phyloP scores from a whole-genome alignment of 2,329 filamentous ascomycete genomes.

The Falciphora oryzae region DNA sequence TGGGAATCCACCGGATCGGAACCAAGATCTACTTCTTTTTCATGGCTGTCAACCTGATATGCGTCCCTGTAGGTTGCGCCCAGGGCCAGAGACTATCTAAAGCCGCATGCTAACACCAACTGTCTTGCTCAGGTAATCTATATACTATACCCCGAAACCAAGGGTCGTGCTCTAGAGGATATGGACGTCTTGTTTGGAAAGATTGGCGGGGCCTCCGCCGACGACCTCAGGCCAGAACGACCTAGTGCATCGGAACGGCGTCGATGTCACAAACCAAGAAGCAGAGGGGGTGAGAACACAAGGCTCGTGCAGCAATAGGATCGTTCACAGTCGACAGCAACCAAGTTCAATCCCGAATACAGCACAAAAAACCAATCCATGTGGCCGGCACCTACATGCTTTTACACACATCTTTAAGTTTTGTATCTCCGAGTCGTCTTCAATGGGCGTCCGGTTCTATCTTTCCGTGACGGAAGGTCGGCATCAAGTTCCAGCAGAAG shows the following conservation, averaged over 20 bases:
- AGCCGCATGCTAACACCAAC: neutral
- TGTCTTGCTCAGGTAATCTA: constrained; percentile 30
- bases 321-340: neutral
- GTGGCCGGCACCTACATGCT: too few relatives aligned
- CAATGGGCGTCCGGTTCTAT: too few relatives aligned
- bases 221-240: neutral
- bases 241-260: too few relatives aligned
- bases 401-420: too few relatives aligned
- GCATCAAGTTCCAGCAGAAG: too few relatives aligned
- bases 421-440: too few relatives aligned
- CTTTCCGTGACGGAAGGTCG: too few relatives aligned
- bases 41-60: constrained; percentile 44
- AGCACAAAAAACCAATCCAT: neutral
- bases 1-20: constrained; percentile 44
- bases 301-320: neutral
- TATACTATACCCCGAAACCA: constrained; percentile 39
- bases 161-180: constrained; percentile 34
- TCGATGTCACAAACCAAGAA: neutral
- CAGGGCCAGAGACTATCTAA: neutral
- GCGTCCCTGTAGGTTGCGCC: constrained; percentile 32
- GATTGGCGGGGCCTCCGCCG: neutral
- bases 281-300: neutral
- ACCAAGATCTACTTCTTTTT: constrained; percentile 53
- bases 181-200: constrained; percentile 37
- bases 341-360: neutral